A percentile compares a stretch with the other conserved stretches of the same genome.
These are phyloP conservation scores for Xylaria scruposa DNA, from an alignment of 495 filamentous ascomycete genomes.

Conservation along the genomic window DNA sequence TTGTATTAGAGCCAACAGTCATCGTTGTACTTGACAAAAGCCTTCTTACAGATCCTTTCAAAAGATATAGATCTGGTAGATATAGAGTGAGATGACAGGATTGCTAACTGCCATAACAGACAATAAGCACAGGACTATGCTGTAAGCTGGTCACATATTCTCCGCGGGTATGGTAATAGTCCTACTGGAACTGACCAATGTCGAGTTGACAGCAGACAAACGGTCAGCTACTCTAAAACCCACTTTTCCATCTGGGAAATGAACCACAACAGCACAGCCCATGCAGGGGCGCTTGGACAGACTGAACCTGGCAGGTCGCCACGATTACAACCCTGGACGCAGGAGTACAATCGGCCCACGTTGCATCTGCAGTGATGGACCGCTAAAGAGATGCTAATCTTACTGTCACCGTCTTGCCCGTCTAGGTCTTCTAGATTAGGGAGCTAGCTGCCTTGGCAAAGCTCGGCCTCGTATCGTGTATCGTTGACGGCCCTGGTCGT, in stretches of 20 bases:
- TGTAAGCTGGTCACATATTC: background rate
- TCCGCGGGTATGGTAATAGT: conserved; percentile 11
- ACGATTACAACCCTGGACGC: conserved; percentile 4
- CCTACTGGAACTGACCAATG: conserved; percentile 17
- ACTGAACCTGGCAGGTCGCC: conserved; percentile 16
- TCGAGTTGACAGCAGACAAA: background rate
- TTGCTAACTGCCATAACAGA: background rate
- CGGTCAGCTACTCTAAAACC: conserved; percentile 1
- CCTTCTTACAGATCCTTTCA: conserved; percentile 4
- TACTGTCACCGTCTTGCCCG: conserved; percentile 10
- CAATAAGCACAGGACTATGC: background rate
- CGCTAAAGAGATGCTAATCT: conserved; percentile 21
- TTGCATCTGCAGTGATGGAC: conserved; percentile 10
- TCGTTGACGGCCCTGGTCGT: background rate
- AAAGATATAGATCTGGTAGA: background rate
- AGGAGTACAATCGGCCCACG: conserved; percentile 20
- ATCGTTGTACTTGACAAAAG: background rate
- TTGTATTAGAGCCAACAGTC: background rate
- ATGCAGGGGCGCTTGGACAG: conserved; percentile 19
- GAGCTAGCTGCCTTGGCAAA: conserved; percentile 21
- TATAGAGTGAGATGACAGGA: conserved; percentile 11
- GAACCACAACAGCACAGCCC: conserved; percentile 22
- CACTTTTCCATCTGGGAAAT: conserved; percentile 17
- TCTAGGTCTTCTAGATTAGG: conserved; percentile 16
- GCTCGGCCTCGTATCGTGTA: conserved; percentile 19